Evolutionary conservation across 192 early-diverging fungal species (phyloP).

Genomic region (Coemansia sp.): DNA sequence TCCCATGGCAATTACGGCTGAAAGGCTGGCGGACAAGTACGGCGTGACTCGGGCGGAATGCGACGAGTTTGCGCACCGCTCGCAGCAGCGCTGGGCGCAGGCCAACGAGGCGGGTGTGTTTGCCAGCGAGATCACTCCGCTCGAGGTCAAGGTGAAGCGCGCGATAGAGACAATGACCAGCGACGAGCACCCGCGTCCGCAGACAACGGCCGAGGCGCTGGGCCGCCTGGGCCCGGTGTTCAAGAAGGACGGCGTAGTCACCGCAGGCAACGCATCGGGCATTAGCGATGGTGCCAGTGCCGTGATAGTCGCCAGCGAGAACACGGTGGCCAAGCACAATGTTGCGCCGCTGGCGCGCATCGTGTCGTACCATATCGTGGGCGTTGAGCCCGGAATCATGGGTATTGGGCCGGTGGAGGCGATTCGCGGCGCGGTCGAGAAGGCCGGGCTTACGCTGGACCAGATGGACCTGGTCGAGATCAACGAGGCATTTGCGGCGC

Average conservation of each 20-base stretch:
- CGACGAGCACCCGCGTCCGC: slow-evolving; percentile 91
- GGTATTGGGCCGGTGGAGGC: slow-evolving; percentile 95
- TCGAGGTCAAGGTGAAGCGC: slow-evolving; percentile 77
- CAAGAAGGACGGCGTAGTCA: slow-evolving; percentile 83
- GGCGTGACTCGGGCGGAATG: slow-evolving; percentile 72
- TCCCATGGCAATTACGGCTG: slow-evolving; percentile 94
- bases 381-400: slow-evolving; percentile 92
- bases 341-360: slow-evolving; percentile 82
- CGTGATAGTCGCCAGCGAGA: slow-evolving; percentile 78
- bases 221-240: slow-evolving; percentile 81
- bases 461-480: slow-evolving; percentile 93
- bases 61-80: slow-evolving; percentile 75
- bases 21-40: slow-evolving; percentile 85
- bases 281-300: slow-evolving; percentile 92
- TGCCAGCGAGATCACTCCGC: slow-evolving; percentile 72
- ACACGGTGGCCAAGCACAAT: slow-evolving; percentile 70
- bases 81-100: slow-evolving; percentile 84
- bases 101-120: slow-evolving; percentile 74
- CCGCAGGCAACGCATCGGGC: slow-evolving; percentile 92
- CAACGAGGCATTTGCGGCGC: slow-evolving; percentile 98
- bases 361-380: slow-evolving; percentile 76
- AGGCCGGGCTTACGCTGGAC: slow-evolving; percentile 66
- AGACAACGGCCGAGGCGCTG: slow-evolving; percentile 73
- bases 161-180: slow-evolving; percentile 55
- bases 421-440: slow-evolving; percentile 76